Evolutionary conservation across 1,139 yeast species (phyloP).

Genomic region (Candida buenavistaensis): DNA sequence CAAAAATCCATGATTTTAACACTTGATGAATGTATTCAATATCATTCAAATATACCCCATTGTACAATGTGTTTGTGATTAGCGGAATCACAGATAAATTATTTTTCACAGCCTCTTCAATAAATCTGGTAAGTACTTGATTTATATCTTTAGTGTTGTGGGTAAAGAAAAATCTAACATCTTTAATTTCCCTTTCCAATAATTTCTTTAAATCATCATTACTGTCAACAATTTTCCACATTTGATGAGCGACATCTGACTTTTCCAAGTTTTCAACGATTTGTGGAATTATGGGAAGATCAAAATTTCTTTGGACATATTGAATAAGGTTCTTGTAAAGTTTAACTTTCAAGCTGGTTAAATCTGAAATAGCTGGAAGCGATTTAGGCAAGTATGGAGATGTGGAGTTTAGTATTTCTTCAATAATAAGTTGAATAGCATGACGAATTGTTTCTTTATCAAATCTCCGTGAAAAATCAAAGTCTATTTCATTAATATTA

Average conservation of each 20-base stretch:
- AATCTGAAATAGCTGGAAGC: slow-evolving; percentile 28
- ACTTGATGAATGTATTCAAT: slow-evolving; percentile 28
- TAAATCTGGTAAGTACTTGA: slow-evolving; percentile 31
- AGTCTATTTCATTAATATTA: slow-evolving; percentile 52
- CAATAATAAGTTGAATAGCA: slow-evolving; percentile 50
- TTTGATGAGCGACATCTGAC: slow-evolving; percentile 49
- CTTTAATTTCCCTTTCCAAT: slow-evolving; percentile 15
- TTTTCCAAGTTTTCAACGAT: slow-evolving; percentile 58
- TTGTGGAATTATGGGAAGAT: slow-evolving; percentile 27
- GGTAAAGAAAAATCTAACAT: slow-evolving; percentile 28
- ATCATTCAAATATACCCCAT: slow-evolving; percentile 48
- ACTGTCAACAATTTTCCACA: slow-evolving; percentile 45
- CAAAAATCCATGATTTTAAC: slow-evolving; percentile 42
- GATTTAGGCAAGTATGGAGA: slow-evolving; percentile 36
- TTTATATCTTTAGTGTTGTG: slow-evolving; percentile 34
- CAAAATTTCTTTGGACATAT: slow-evolving; percentile 45
- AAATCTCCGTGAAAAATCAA: slow-evolving; percentile 42
- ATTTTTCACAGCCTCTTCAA: slow-evolving; percentile 21
- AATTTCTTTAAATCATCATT: slow-evolving; percentile 7
- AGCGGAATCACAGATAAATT: slow-evolving; percentile 29
- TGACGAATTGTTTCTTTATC: slow-evolving; percentile 40
- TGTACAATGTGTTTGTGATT: slow-evolving; percentile 37
- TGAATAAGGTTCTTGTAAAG: slow-evolving; percentile 41
- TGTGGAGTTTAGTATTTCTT: slow-evolving; percentile 54
- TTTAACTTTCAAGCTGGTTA: slow-evolving; percentile 24